Evolutionary conservation across 2,329 filamentous ascomycete species (phyloP).

Genomic region (Curvularia sp.): DNA sequence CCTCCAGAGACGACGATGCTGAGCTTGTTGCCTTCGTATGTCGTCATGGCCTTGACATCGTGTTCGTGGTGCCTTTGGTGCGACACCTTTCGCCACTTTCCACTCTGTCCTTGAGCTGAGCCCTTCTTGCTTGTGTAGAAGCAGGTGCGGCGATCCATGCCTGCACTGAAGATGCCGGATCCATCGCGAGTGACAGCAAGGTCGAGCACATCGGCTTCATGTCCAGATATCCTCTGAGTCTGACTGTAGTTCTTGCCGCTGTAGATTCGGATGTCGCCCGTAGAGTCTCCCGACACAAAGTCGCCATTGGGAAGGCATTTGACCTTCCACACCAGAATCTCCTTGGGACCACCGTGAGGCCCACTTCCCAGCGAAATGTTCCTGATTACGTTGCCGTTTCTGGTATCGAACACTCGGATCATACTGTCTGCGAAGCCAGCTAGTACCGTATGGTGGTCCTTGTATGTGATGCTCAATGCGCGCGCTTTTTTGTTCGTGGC

Average conservation of each 20-base stretch:
- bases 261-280: constrained; percentile 92
- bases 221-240: constrained; percentile 81
- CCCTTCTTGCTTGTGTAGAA: constrained; percentile 67
- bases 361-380: constrained; percentile 88
- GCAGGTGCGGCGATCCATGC: constrained; percentile 88
- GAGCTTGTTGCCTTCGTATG: constrained; percentile 82
- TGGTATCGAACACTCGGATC: constrained; percentile 89
- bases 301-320: constrained; percentile 86
- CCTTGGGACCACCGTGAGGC: constrained; percentile 75
- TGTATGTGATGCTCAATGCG: constrained; percentile 90
- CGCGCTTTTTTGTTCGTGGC: constrained; percentile 84
- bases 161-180: constrained; percentile 82
- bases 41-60: constrained; percentile 93
- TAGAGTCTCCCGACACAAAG: constrained; percentile 93
- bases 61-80: constrained; percentile 88
- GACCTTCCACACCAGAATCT: constrained; percentile 91
- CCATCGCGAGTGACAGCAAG: constrained; percentile 84
- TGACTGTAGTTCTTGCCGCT: constrained; percentile 91
- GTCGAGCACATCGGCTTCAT: constrained; percentile 89
- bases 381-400: constrained; percentile 75
- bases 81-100: constrained; percentile 79
- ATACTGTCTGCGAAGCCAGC: constrained; percentile 96
- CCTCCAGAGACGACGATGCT: constrained; percentile 93
- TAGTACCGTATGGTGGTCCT: constrained; percentile 80
- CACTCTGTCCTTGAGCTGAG: constrained; percentile 51